Conservation (phyloP, 2,329 filamentous ascomycete species). For the Aspergillus caelatus region DNA sequence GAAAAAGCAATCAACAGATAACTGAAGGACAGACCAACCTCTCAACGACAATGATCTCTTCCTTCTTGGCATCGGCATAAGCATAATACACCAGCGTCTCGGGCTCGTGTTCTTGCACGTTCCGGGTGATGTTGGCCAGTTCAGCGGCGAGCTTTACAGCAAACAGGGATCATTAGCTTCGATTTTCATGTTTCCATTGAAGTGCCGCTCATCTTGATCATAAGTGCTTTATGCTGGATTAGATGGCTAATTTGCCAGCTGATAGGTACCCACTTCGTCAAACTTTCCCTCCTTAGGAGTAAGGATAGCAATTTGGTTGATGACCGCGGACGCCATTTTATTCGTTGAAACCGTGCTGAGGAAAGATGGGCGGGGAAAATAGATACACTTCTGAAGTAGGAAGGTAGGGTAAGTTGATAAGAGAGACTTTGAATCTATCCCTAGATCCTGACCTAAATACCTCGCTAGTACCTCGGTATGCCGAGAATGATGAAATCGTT, state of each 20-base stretch:
- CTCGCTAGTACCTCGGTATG: not conserved
- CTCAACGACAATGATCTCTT: constrained; percentile 1
- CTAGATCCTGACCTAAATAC: not conserved
- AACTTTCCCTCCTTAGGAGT: not conserved
- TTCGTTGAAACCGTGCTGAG: not conserved
- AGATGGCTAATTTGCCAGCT: not conserved
- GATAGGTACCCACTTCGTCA: not conserved
- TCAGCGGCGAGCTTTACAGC: not conserved
- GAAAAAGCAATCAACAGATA: no score
- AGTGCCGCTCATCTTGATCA: not conserved
- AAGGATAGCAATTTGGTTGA: constrained; percentile 2
- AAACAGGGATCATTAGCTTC: not conserved
- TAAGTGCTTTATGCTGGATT: not conserved
- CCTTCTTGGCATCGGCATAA: not conserved
- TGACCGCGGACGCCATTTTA: not conserved
- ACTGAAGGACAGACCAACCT: not conserved
- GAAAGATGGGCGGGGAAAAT: not conserved
- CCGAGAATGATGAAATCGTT: not conserved
- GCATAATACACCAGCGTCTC: not conserved
- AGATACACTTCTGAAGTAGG: not conserved
- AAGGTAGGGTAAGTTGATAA: not conserved
- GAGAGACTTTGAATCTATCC: not conserved
- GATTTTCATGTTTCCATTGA: not conserved
- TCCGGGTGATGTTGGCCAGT: not conserved
- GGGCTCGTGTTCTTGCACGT: constrained; percentile 1